Base-by-base conservation (phyloP, 139 green algal species). In the Tetraselmis chui region DNA sequence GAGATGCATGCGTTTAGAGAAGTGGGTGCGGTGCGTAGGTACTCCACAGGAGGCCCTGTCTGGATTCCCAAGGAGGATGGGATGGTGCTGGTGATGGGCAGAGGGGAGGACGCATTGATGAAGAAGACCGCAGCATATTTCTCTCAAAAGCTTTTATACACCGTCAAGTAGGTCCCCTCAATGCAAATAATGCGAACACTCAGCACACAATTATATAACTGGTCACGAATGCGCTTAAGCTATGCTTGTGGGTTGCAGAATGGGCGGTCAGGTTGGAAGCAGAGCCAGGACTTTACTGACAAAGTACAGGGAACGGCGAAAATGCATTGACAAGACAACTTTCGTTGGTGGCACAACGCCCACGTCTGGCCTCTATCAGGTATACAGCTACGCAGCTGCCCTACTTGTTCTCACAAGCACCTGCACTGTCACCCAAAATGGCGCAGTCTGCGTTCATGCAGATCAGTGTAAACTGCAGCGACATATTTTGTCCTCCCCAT, bases 251-350 rank as follows among this genome's bases (percentile, higher is more conserved):
- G 11, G 18, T 25, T 18, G 45, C 45, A 67, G 45, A 67, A 67
- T 67, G 45, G 45, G 45, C 45, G 45, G 45, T 18, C 45, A 67
- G 18, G 45, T 67, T 5, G 45, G 45, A 67, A 32, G 77, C 24
- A 32, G 29, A 18, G 31, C 77, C 24, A 30, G 77, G 29, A 67
- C 45, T 5, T 18, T 67, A 18, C 45, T 67, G 45, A 5, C 5
- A 18, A 32, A 80, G 77, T 80, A 59, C 77, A 80, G 32, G 77
- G 77, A 80, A 2, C 32, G 32, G 24, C 29, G 31, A 23, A 80
- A 80, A 32, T 80, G 77, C 77, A 23, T 59, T 32, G 32, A 80
- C 29, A 80, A 32, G 77, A 80, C 26, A 23, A 24, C 77, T 2
- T 80, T 80, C 77, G 22, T 27, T 25, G 77, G 77, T 5, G 77